Evolutionary conservation across 1,139 yeast genomes (phyloP).

Genomic region (Pichia terricola): DNA sequence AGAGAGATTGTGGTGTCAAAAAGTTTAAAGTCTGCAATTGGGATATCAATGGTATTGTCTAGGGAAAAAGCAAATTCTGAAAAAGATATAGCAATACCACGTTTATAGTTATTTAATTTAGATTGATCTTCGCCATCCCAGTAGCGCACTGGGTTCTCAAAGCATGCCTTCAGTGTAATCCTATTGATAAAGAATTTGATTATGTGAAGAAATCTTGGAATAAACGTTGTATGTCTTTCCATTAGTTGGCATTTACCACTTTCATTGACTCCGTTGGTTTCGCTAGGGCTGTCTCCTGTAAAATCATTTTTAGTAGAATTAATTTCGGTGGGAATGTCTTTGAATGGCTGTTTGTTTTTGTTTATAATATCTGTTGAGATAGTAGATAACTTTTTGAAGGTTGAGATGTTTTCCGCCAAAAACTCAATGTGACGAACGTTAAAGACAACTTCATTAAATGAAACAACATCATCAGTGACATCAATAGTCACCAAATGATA

Average conservation of each 20-base stretch:
- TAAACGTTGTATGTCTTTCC: background rate
- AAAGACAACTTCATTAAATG: slow-evolving; percentile 8
- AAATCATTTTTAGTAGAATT: background rate
- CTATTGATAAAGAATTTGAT: slow-evolving; percentile 11
- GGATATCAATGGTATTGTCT: slow-evolving; percentile 10
- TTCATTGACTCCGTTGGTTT: background rate
- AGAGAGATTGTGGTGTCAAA: slow-evolving; percentile 5
- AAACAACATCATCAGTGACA: slow-evolving; percentile 3
- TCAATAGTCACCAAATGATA: slow-evolving; percentile 10
- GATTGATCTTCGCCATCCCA: slow-evolving; percentile 23
- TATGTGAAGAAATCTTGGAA: slow-evolving; percentile 12
- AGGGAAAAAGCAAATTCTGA: slow-evolving; percentile 3
- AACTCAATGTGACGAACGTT: slow-evolving; percentile 15
- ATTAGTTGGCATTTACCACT: background rate
- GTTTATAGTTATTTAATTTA: slow-evolving; percentile 17
- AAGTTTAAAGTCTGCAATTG: slow-evolving; percentile 10
- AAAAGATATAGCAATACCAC: slow-evolving; percentile 17
- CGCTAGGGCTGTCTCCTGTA: background rate
- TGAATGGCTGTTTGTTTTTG: too few species aligned
- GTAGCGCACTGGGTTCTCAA: slow-evolving; percentile 21
- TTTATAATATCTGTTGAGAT: slow-evolving; percentile 6
- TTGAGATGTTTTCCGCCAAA: slow-evolving; percentile 11
- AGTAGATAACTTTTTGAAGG: slow-evolving; percentile 14
- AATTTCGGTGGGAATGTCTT: background rate
- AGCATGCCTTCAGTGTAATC: slow-evolving; percentile 19